Conservation (phyloP, 768 basidiomycete species). For the Macrocybe gigantea region DNA sequence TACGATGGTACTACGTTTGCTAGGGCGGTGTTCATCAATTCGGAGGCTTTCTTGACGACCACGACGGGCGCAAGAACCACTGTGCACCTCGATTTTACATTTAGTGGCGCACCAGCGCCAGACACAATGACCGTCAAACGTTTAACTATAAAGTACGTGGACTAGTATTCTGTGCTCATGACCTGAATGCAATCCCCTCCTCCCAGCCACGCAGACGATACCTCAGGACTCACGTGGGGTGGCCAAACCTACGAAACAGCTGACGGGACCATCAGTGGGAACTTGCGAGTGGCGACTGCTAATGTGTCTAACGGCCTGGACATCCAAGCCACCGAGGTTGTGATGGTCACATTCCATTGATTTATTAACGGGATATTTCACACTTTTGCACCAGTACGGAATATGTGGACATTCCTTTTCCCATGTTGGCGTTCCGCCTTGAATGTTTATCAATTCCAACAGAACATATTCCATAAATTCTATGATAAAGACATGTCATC, state of each 20-base stretch:
- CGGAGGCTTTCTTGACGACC: conserved; percentile 38
- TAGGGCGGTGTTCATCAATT: conserved; percentile 57
- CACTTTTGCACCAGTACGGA: too few species aligned
- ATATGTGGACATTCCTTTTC: too few species aligned
- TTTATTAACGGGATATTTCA: too few species aligned
- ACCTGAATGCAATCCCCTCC: background rate
- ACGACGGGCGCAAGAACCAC: conserved; percentile 26
- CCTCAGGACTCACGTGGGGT: conserved; percentile 48
- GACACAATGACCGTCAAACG: conserved; percentile 37
- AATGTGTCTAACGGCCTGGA: conserved; percentile 32
- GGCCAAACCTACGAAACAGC: conserved; percentile 53
- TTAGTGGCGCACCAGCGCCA: conserved; percentile 14
- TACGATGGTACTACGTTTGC: conserved; percentile 39
- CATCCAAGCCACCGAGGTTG: conserved; percentile 41
- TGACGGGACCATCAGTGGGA: conserved; percentile 34
- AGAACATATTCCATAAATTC: too few species aligned
- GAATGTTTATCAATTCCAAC: too few species aligned
- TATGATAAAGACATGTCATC: too few species aligned
- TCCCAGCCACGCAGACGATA: conserved; percentile 43
- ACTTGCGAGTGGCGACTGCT: conserved; percentile 18
- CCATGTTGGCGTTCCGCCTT: too few species aligned
- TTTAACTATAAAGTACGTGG: conserved; percentile 38
- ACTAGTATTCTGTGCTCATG: background rate
- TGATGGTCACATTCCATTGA: conserved; percentile 31
- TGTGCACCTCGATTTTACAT: conserved; percentile 37